Evolutionary conservation across 2,329 filamentous ascomycete genomes (phyloP).

Genomic region (Daldinia sp.): DNA sequence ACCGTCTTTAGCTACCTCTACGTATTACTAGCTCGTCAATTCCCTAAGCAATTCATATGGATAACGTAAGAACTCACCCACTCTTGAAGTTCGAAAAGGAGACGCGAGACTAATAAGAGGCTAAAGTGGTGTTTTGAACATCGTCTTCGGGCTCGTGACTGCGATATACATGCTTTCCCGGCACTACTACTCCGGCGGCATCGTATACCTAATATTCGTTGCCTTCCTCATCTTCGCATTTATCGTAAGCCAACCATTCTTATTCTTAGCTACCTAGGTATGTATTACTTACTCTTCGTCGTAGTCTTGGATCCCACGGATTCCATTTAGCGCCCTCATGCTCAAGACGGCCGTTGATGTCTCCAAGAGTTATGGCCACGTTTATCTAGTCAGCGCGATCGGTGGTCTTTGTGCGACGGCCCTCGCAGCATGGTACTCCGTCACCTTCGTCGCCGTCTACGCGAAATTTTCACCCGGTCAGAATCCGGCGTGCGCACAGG

Average conservation of each 20-base stretch:
- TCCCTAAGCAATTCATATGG: slow-evolving; percentile 93
- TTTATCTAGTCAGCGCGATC: slow-evolving; percentile 84
- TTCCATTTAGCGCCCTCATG: slow-evolving; percentile 92
- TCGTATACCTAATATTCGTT: slow-evolving; percentile 86
- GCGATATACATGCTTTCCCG: slow-evolving; percentile 84
- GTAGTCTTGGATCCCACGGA: slow-evolving; percentile 81
- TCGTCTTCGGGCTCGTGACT: slow-evolving; percentile 83
- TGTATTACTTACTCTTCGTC: not conserved
- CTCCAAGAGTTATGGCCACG: slow-evolving; percentile 82
- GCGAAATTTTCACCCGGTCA: slow-evolving; percentile 77
- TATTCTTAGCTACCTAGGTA: not conserved
- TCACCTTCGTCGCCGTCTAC: slow-evolving; percentile 87
- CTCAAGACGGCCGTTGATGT: slow-evolving; percentile 86
- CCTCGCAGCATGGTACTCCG: slow-evolving; percentile 84
- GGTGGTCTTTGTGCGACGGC: slow-evolving; percentile 80
- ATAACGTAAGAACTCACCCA: slow-evolving; percentile 60
- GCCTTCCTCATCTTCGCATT: slow-evolving; percentile 84
- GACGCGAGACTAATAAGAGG: not conserved
- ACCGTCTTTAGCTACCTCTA: slow-evolving; percentile 80
- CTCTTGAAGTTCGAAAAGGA: not conserved
- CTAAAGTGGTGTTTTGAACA: slow-evolving; percentile 76
- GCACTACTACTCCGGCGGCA: slow-evolving; percentile 82
- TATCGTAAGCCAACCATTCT: slow-evolving; percentile 52
- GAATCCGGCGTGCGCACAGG: slow-evolving; percentile 61
- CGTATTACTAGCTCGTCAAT: slow-evolving; percentile 75